Evolutionary conservation across 2,329 filamentous ascomycete genomes (phyloP).

Genomic region (Sordariomycetes sp.): DNA sequence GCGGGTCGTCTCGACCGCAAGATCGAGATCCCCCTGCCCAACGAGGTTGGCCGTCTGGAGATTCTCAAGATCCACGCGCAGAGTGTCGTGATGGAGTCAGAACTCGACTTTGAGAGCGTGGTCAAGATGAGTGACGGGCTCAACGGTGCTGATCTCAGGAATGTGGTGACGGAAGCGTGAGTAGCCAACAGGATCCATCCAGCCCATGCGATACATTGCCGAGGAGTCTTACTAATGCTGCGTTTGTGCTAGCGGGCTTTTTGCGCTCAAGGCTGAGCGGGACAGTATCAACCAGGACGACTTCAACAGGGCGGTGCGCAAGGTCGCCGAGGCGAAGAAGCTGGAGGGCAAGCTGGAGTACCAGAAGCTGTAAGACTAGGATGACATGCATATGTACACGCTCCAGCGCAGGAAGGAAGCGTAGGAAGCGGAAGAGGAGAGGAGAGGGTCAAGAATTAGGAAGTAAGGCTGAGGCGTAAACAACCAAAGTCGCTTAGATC

Average conservation of each 20-base stretch:
- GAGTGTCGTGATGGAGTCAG: conserved; percentile 79
- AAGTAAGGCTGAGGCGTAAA: neutral
- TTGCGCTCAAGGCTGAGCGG: conserved; percentile 96
- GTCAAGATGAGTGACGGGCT: conserved; percentile 99
- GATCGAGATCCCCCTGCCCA: conserved; percentile 94
- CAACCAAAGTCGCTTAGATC: neutral
- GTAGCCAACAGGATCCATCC: conserved; percentile 28
- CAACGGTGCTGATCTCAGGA: conserved; percentile 93
- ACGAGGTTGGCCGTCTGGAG: conserved; percentile 91
- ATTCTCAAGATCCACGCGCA: conserved; percentile 96
- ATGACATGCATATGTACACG: neutral
- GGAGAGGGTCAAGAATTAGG: neutral
- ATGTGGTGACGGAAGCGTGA: conserved; percentile 97
- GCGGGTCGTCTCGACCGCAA: conserved; percentile 92
- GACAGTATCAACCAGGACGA: conserved; percentile 97
- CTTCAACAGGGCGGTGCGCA: conserved; percentile 97
- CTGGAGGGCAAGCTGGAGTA: conserved; percentile 96
- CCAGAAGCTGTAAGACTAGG: conserved; percentile 67
- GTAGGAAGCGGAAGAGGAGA: neutral
- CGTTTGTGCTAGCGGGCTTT: conserved; percentile 58
- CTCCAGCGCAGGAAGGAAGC: neutral
- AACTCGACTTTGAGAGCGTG: conserved; percentile 97
- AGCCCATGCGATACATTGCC: neutral
- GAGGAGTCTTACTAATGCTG: conserved; percentile 6
- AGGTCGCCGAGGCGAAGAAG: conserved; percentile 97